Base-by-base conservation (phyloP, 2,329 filamentous ascomycete genomes). In the Colletotrichum salicis region DNA sequence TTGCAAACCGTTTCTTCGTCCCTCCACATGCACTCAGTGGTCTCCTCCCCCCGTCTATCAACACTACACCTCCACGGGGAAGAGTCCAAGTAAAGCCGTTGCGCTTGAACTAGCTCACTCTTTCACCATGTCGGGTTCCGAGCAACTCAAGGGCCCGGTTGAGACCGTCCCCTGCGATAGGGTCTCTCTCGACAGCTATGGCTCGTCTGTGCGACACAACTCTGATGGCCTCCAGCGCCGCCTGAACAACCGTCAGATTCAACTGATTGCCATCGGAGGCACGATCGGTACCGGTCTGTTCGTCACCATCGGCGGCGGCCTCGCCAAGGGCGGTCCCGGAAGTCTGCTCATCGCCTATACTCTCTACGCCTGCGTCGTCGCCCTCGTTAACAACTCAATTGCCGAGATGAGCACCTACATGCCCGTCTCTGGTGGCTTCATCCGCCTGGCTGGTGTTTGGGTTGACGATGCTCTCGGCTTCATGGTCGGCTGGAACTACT, bases 401-500 rank as follows among this genome's bases (percentile, higher is more conserved):
- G 72, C 72, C 35, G 72, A 80, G 48, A 73, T 74, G 71, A 73
- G 70, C 59, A 72, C 89, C 0, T 91, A 68, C 66, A 65, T 74
- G 59, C 74, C 74, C 57, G 59, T 74, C 5, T 69, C 64, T 12
- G 74, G 74, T 31, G 70, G 70, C 52, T 72, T 72, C 22, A 66
- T 71, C 37, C 67, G 60, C 29, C 55, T 61, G 33, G 64, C 63
- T 19, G 74, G 55, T 54, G 80, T 81, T n/a, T 89, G 86, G 72
- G 84, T 89, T n/a, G 87, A 89, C 75, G 86, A 87, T 75, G 84
- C 86, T 0, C 84, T 87, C 74, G 87, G 87, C 2, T 89, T 89
- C 74, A 86, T 86, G 10, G 78, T 88, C 55, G 88, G 86, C 0
- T 89, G 87, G 88, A 89, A 89, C 74, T 89, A 89, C 78, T 92